These are phyloP conservation scores for Syzygium aromaticum DNA, from an alignment of 345 rosid genomes.

Conservation along the genomic window DNA sequence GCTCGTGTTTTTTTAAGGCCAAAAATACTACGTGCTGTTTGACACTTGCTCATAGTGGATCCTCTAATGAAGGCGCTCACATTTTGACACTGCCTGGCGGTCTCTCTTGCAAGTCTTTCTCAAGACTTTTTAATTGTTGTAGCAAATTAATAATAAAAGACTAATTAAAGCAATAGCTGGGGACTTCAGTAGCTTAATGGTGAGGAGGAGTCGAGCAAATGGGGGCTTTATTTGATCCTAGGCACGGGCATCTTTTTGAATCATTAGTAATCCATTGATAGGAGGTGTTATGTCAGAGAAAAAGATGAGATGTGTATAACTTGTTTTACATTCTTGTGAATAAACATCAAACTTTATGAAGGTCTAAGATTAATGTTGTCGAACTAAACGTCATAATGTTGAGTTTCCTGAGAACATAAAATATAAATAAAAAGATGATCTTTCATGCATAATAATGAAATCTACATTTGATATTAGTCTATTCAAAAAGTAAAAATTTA, in stretches of 20 bases:
- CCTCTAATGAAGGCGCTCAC: not conserved
- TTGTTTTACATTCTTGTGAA: not conserved
- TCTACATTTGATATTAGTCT: too few relatives aligned
- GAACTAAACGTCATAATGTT: too few relatives aligned
- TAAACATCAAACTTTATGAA: not conserved
- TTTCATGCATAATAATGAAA: too few relatives aligned
- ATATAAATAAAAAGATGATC: too few relatives aligned
- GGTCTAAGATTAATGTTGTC: not conserved
- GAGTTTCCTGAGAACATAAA: too few relatives aligned
- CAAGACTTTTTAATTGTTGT: not conserved
- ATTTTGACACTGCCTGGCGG: not conserved
- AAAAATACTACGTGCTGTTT: not conserved
- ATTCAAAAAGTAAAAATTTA: too few relatives aligned
- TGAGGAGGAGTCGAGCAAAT: not conserved
- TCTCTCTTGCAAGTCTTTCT: not conserved
- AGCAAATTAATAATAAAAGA: not conserved
- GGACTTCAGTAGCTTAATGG: not conserved
- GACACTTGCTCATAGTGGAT: not conserved
- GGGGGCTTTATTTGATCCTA: not conserved
- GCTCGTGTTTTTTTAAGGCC: not conserved
- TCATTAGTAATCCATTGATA: too few relatives aligned
- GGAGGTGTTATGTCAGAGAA: not conserved
- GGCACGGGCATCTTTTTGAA: not conserved
- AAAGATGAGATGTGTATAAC: not conserved
- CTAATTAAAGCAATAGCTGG: not conserved